Percentiles rank a stretch among this genome's conserved stretches.
These are phyloP conservation scores for Papiliotrema nemorosa DNA, from an alignment of 1,284 basidiomycete species.

Conservation along the genomic window DNA sequence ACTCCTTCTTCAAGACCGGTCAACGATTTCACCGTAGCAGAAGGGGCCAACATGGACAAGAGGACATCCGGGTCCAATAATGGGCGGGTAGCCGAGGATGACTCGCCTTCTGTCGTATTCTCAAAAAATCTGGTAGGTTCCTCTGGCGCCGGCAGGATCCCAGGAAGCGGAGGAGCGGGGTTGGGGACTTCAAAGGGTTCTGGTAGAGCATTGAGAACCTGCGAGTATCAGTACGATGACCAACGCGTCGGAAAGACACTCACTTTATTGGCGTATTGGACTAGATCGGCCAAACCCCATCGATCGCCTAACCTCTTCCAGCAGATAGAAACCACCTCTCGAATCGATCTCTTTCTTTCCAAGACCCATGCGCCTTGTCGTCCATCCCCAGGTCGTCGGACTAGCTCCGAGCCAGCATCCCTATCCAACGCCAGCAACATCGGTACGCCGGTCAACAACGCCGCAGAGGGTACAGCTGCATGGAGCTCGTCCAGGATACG, in stretches of 20 bases:
- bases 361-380: conserved; percentile 32
- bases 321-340: conserved; percentile 61
- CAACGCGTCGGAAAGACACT: conserved; percentile 13
- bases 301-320: conserved; percentile 67
- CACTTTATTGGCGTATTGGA: conserved; percentile 59
- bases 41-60: conserved; percentile 56
- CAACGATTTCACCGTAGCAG: conserved; percentile 58
- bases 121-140: conserved; percentile 35
- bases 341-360: conserved; percentile 57
- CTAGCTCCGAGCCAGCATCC: conserved; percentile 52
- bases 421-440: conserved; percentile 76
- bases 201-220: conserved; percentile 30
- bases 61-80: conserved; percentile 58
- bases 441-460: conserved; percentile 72
- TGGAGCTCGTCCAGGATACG: conserved; percentile 67
- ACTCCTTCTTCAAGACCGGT: conserved; percentile 61
- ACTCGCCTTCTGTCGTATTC: conserved; percentile 35
- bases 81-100: conserved; percentile 25
- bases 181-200: conserved; percentile 42
- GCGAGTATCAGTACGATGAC: conserved; percentile 8
- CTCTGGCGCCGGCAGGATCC: conserved; percentile 29
- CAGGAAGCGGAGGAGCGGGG: conserved; percentile 10
- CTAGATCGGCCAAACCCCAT: conserved; percentile 64
- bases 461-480: conserved; percentile 65
- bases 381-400: conserved; percentile 50